Evolutionary conservation across 1,284 basidiomycete species (phyloP).

Genomic region (Blastosporella zonata): DNA sequence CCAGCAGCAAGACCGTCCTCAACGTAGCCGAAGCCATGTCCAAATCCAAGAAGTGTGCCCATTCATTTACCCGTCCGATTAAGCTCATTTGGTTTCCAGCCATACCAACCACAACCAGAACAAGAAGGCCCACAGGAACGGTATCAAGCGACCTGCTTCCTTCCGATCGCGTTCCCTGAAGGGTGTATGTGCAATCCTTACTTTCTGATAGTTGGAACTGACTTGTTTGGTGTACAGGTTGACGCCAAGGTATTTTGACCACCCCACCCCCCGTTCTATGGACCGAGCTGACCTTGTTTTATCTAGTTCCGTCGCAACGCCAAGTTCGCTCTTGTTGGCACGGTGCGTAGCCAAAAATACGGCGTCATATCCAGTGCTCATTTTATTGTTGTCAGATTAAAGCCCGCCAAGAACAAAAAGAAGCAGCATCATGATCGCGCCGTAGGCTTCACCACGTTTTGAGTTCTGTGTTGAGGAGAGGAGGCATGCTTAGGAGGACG

Average conservation of each 20-base stretch:
- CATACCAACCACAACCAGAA: slow-evolving; percentile 94
- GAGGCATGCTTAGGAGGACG: slow-evolving; percentile 12
- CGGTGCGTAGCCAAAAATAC: slow-evolving; percentile 58
- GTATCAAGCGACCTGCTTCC: slow-evolving; percentile 82
- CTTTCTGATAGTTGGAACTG: slow-evolving; percentile 5
- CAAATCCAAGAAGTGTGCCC: slow-evolving; percentile 76
- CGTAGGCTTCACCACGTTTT: slow-evolving; percentile 5
- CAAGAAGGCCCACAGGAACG: slow-evolving; percentile 96
- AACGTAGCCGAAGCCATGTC: slow-evolving; percentile 60
- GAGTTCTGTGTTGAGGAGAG: slow-evolving; percentile 6
- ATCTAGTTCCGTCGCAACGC: slow-evolving; percentile 84
- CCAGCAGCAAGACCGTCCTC: slow-evolving; percentile 20
- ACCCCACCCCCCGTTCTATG: no score
- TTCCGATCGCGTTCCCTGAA: slow-evolving; percentile 82
- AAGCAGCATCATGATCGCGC: slow-evolving; percentile 42
- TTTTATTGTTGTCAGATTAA: slow-evolving; percentile 44
- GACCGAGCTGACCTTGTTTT: slow-evolving; percentile 16
- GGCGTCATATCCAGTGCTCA: slow-evolving; percentile 10
- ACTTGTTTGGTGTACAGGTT: slow-evolving; percentile 48
- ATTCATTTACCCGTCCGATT: not conserved
- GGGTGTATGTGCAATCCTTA: slow-evolving; percentile 67
- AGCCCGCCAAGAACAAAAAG: slow-evolving; percentile 60
- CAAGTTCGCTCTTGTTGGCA: slow-evolving; percentile 73
- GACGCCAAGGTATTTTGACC: slow-evolving; percentile 69
- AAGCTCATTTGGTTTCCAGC: slow-evolving; percentile 36